Percentiles rank a stretch among this genome's conserved stretches.
Evolutionary conservation across 257 asterid species (phyloP).

Genomic region (Penstemon davidsonii): DNA sequence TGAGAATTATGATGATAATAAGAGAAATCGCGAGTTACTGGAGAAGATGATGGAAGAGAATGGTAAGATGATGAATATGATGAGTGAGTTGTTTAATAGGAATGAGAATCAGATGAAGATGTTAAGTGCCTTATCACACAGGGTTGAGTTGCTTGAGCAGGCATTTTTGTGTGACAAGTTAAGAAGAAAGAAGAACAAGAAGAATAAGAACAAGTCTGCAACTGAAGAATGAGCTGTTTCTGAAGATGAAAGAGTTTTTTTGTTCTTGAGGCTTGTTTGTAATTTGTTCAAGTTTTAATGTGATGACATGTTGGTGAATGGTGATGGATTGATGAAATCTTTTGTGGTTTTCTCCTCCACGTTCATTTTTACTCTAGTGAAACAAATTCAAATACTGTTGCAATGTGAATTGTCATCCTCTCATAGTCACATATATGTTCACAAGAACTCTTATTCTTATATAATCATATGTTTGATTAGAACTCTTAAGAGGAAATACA

Average conservation of each 20-base stretch:
- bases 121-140: conserved; percentile 30
- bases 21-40: conserved; percentile 29
- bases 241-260: background rate
- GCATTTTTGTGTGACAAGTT: conserved; percentile 37
- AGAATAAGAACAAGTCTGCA: conserved; percentile 18
- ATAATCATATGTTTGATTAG: too few relatives aligned
- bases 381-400: too few relatives aligned
- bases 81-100: conserved; percentile 35
- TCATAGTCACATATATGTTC: too few relatives aligned
- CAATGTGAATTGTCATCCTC: too few relatives aligned
- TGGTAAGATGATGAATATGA: conserved; percentile 43
- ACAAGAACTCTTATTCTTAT: too few relatives aligned
- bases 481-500: too few relatives aligned
- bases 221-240: background rate
- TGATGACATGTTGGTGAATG: too few relatives aligned
- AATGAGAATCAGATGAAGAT: conserved; percentile 39
- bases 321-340: too few relatives aligned
- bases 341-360: too few relatives aligned
- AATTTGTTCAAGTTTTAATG: too few relatives aligned
- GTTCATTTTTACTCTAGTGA: too few relatives aligned
- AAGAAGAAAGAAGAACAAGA: conserved; percentile 37
- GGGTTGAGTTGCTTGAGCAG: conserved; percentile 50
- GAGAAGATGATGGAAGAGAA: conserved; percentile 43
- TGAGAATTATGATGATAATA: conserved; percentile 5
- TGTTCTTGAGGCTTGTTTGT: too few relatives aligned